Conservation (phyloP, 148 eudicot genomes). For the Chenopodium quinoa region DNA sequence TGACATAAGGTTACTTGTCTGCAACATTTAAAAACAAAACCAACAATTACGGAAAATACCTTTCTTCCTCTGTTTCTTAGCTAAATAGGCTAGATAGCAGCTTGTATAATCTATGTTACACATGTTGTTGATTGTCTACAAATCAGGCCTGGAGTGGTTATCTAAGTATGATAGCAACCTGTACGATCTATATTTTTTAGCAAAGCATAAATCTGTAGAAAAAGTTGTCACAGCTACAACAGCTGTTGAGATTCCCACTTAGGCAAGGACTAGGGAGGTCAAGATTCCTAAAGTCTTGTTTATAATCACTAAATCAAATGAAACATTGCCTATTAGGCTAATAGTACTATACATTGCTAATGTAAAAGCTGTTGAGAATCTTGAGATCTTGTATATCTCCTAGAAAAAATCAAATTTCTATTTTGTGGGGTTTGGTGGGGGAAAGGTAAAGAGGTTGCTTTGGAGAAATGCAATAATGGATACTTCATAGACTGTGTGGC, state of each 20-base stretch:
- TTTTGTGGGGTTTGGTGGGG: no score
- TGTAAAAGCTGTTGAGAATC: not conserved
- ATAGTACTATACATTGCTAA: not conserved
- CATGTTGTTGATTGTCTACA: not conserved
- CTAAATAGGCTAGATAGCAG: not conserved
- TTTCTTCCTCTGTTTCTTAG: not conserved
- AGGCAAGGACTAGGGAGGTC: not conserved
- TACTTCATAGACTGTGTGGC: no score
- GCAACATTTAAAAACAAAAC: not conserved
- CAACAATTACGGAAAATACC: not conserved
- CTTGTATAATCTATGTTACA: not conserved
- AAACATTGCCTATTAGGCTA: not conserved
- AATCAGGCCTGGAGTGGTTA: not conserved
- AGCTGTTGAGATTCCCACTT: not conserved
- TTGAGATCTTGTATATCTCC: not conserved
- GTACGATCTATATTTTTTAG: not conserved
- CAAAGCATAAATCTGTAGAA: not conserved
- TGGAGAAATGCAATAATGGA: no score
- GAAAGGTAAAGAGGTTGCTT: no score
- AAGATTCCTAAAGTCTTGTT: not conserved
- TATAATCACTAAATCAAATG: not conserved
- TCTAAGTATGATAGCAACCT: no score
- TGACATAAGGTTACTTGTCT: not conserved
- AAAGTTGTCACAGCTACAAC: not conserved
- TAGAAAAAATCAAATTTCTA: not conserved